A percentile compares a stretch with the other conserved stretches of the same genome.
phyloP scores from a whole-genome alignment of 2,329 filamentous ascomycete species.

The Ophiostoma montium region DNA sequence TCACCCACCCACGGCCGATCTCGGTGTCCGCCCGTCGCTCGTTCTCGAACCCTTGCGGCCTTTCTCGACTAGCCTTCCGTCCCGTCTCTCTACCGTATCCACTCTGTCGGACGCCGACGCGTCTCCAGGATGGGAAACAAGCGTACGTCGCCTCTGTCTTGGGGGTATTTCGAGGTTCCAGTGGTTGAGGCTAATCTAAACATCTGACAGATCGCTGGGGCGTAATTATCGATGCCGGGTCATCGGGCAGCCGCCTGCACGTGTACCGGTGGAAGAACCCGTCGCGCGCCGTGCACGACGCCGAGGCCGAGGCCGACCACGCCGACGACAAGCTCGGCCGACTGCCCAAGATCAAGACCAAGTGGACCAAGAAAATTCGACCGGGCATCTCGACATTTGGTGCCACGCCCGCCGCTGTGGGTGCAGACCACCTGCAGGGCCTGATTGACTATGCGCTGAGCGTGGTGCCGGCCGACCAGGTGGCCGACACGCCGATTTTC shows the following conservation, averaged over 20 bases:
- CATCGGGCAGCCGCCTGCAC: constrained; percentile 88
- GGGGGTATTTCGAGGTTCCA: no score
- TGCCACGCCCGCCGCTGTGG: constrained; percentile 59
- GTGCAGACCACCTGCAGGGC: constrained; percentile 63
- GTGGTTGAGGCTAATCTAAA: no score
- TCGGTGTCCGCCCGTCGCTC: no score
- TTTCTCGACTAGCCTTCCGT: no score
- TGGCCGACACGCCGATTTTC: constrained; percentile 80
- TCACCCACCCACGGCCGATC: no score
- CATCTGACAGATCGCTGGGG: constrained; percentile 54
- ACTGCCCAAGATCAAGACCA: constrained; percentile 68
- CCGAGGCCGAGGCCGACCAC: constrained; percentile 40
- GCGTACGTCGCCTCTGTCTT: neutral
- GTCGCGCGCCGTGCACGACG: constrained; percentile 48
- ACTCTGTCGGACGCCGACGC: no score
- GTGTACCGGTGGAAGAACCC: constrained; percentile 88
- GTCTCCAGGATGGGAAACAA: no score
- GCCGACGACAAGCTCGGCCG: constrained; percentile 47
- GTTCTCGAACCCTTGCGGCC: no score
- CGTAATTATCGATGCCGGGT: constrained; percentile 93
- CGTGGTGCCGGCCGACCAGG: constrained; percentile 60
- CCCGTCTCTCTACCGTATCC: no score
- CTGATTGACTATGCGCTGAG: constrained; percentile 72
- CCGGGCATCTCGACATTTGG: constrained; percentile 89
- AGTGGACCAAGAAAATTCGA: constrained; percentile 87